These are phyloP conservation scores for Skeletonema grethae DNA, from an alignment of 108 stramenopile species.

Conservation along the genomic window DNA sequence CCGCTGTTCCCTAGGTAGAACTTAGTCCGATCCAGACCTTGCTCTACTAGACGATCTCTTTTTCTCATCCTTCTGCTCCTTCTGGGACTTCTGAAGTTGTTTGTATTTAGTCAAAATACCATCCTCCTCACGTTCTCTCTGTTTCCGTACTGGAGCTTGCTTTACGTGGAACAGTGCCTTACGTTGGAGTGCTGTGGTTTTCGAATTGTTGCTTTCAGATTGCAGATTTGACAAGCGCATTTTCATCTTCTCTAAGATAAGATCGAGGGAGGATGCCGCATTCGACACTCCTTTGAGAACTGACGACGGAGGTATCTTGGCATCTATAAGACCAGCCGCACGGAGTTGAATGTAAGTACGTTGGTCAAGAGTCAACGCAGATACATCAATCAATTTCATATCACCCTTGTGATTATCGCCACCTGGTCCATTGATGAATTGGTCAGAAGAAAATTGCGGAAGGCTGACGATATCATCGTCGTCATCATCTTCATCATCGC, in stretches of 20 bases:
- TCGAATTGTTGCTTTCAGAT: conserved; percentile 7
- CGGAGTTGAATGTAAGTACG: conserved; percentile 46
- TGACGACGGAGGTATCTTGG: neutral
- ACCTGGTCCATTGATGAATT: conserved; percentile 29
- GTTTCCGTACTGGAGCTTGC: neutral
- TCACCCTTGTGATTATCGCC: neutral
- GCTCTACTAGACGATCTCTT: conserved; percentile 10
- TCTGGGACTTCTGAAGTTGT: conserved; percentile 15
- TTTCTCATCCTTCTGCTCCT: conserved; percentile 11
- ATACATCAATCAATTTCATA: conserved; percentile 24
- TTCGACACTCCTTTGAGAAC: conserved; percentile 8
- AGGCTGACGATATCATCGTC: conserved; percentile 20
- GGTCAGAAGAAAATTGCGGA: conserved; percentile 22
- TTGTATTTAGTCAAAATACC: conserved; percentile 9
- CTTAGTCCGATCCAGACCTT: neutral
- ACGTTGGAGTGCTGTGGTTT: conserved; percentile 7
- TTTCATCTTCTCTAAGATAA: conserved; percentile 24
- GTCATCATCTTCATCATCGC: conserved; percentile 27
- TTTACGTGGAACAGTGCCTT: conserved; percentile 9
- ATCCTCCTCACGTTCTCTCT: conserved; percentile 16
- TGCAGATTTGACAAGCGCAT: conserved; percentile 12
- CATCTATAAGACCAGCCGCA: conserved; percentile 37
- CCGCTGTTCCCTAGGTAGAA: neutral
- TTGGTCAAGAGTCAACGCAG: conserved; percentile 45
- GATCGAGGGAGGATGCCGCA: conserved; percentile 17